Percentiles rank a stretch among this genome's conserved stretches.
These are phyloP conservation scores for Gracilaria gracilis DNA, from an alignment of 23 red algal genomes.

Conservation along the genomic window DNA sequence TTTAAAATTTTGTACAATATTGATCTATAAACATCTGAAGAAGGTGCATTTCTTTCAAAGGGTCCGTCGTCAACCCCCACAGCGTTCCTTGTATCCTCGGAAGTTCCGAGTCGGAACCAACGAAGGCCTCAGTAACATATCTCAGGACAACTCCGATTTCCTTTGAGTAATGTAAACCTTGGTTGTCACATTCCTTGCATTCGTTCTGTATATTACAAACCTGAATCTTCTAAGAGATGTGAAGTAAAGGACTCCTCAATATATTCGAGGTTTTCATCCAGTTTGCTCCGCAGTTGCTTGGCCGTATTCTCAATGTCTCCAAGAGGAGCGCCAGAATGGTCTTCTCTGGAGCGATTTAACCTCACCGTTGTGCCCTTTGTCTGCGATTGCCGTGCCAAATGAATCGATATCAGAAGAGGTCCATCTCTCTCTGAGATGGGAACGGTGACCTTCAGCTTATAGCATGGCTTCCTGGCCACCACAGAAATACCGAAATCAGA, in stretches of 20 bases:
- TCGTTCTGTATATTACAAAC: not conserved
- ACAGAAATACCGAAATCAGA: constrained; percentile 25
- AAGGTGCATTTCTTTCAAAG: too few relatives aligned
- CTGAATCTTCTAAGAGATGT: constrained; percentile 20
- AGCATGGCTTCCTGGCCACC: constrained; percentile 20
- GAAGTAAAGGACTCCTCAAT: constrained; percentile 64
- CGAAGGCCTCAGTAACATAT: too few relatives aligned
- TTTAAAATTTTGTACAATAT: too few relatives aligned
- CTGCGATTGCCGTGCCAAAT: constrained; percentile 39
- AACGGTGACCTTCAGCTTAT: constrained; percentile 64
- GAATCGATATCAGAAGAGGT: constrained; percentile 55
- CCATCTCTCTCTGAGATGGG: not conserved
- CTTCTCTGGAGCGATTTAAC: constrained; percentile 43
- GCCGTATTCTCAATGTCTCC: constrained; percentile 51
- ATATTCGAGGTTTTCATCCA: constrained; percentile 57
- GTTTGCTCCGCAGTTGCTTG: constrained; percentile 10
- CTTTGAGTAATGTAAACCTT: not conserved
- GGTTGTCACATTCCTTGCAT: not conserved
- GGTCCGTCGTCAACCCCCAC: too few relatives aligned
- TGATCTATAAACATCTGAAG: too few relatives aligned
- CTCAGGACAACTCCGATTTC: not conserved
- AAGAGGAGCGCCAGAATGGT: constrained; percentile 25
- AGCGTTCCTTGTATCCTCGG: too few relatives aligned
- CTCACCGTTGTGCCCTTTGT: constrained; percentile 27
- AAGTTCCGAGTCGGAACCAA: too few relatives aligned